Percentiles rank a stretch among this genome's conserved stretches.
These are phyloP conservation scores for Neonectria coccinea DNA, from an alignment of 2,329 filamentous ascomycete species.

Conservation along the genomic window DNA sequence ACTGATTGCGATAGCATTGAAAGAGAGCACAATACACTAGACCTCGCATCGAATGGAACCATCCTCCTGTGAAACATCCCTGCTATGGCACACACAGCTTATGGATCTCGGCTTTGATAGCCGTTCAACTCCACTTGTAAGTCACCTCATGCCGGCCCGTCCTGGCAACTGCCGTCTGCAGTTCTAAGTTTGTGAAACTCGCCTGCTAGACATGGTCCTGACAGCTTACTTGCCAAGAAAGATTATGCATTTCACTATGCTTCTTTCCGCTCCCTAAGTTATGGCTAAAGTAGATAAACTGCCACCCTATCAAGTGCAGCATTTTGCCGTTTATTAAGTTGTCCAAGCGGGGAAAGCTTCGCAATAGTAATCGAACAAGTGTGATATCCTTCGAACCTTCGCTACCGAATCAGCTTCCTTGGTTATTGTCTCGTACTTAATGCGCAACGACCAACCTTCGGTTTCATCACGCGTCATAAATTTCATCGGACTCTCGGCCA, in stretches of 20 bases:
- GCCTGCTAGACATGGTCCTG: too few species aligned
- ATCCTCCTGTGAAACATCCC: background rate
- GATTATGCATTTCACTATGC: background rate
- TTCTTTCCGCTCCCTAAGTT: background rate
- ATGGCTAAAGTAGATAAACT: background rate
- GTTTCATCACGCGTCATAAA: too few species aligned
- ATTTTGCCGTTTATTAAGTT: background rate
- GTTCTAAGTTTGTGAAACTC: too few species aligned
- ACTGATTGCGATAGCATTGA: slow-evolving; percentile 4
- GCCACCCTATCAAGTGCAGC: too few species aligned
- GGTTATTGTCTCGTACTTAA: too few species aligned
- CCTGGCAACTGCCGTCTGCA: background rate
- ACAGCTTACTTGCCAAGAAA: background rate
- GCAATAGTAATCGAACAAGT: too few species aligned
- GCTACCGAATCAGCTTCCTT: too few species aligned
- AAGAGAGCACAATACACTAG: background rate
- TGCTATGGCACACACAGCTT: background rate
- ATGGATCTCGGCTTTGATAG: background rate
- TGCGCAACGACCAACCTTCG: too few species aligned
- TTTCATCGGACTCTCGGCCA: too few species aligned
- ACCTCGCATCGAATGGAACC: background rate
- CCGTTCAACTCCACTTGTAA: background rate
- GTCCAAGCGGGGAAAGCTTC: background rate
- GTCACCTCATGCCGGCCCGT: slow-evolving; percentile 3
- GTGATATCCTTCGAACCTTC: too few species aligned